Percentiles rank a stretch among this genome's conserved stretches.
Conservation (phyloP, 441 rosid genomes). For the Pelargonium australe region DNA sequence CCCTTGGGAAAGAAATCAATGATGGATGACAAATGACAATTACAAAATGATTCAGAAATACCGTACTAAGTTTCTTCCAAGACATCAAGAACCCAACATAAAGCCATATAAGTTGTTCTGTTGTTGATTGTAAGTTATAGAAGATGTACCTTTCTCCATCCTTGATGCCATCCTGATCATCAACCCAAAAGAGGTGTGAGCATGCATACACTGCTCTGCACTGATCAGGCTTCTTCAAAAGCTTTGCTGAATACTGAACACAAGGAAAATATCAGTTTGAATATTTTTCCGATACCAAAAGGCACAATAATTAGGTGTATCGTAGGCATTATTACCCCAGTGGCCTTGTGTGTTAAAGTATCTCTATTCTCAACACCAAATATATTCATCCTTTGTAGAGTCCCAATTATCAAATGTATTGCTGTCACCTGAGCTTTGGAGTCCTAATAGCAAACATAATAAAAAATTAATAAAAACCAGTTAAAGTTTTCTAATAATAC, state of each 20-base stretch:
- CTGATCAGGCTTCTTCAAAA: conserved; percentile 95
- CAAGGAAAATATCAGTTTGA: not conserved
- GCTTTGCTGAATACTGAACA: conserved; percentile 93
- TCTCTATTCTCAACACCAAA: conserved; percentile 98
- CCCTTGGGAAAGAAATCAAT: not conserved
- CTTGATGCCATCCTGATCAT: conserved; percentile 74
- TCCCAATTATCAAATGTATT: conserved; percentile 77
- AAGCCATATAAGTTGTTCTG: not conserved
- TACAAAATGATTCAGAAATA: not conserved
- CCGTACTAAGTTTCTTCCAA: not conserved
- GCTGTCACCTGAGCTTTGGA: conserved; percentile 94
- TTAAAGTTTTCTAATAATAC: not conserved
- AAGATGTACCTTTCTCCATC: conserved; percentile 82
- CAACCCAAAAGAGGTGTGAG: conserved; percentile 94
- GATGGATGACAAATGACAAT: not conserved
- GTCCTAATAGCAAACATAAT: conserved; percentile 47
- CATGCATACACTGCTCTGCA: conserved; percentile 96
- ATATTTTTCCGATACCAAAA: not conserved
- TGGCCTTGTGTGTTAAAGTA: conserved; percentile 92
- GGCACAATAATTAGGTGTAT: not conserved
- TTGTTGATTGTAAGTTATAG: not conserved
- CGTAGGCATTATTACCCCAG: conserved; percentile 61
- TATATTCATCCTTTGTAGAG: conserved; percentile 93
- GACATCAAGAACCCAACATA: not conserved
- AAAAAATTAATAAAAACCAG: conserved; percentile 4